Evolutionary conservation across 2,329 filamentous ascomycete genomes (phyloP), one percentile per base, ranked within the genome.

Genomic region (Ceratocystis cacaofunesta): DNA sequence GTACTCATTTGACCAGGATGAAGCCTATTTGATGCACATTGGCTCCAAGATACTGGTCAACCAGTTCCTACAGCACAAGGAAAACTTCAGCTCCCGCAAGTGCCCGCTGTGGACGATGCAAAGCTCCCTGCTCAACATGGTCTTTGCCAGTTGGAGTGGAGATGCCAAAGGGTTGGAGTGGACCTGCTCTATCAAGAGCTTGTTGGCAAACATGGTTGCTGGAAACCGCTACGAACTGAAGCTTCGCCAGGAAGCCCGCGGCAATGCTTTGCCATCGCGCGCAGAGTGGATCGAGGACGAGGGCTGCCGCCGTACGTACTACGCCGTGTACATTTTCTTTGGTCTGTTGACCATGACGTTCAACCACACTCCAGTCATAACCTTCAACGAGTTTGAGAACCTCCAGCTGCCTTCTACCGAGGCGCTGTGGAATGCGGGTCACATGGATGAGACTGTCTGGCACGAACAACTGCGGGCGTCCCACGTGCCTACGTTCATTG

Each of bases 91-190:
- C 79, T 97, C 94, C 7, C 86, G 92, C 71, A 97, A 96, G 75
- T 97, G 92, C 72, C 94, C 94, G 3, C 77, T 99, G 15, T 97
- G 94, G 92, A 94, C 92, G 61, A 97, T 97, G 90, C 94, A 99
- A 75, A 90, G 90, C 74, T 95, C 92, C 2, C 79, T 99, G 64
- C 80, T 99, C 67, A 99, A 99, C 80, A 97, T 97, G 94, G 87
- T 96, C 70, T 97, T 99, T 74, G 91, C 94, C 65, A 97, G 92
- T 79, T 99, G 94, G 94, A 97, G 94, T 74, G 94, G 94, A 71
- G 94, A 97, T 72, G 88, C 94, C 44, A 97, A 96, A 76, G 94
- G 94, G 46, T 82, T 99, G 2, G 94, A 99, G 75, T 99, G 94
- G 94, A 92, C 94, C 44, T 97, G 92, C 76, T 97, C 94, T 1